These are phyloP conservation scores for Malassezia nana DNA, from an alignment of 1,284 basidiomycete species.

Conservation along the genomic window DNA sequence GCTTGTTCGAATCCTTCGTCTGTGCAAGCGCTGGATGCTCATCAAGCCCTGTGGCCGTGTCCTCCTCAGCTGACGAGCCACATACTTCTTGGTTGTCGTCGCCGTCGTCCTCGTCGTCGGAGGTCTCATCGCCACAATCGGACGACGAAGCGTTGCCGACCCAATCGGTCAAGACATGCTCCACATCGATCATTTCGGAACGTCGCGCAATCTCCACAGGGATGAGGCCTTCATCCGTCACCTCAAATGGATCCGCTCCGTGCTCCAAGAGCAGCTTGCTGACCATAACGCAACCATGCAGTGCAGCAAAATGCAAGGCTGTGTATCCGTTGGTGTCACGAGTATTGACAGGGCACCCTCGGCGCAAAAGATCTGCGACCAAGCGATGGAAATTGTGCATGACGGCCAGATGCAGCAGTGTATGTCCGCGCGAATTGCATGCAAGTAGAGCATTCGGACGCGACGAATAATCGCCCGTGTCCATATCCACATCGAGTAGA, in stretches of 20 bases:
- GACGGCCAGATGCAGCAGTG: slow-evolving; percentile 70
- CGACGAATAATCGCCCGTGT: not conserved
- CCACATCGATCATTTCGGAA: slow-evolving; percentile 53
- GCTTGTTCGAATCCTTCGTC: not conserved
- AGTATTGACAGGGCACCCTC: slow-evolving; percentile 67
- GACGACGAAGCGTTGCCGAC: not conserved
- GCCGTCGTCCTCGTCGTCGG: slow-evolving; percentile 8
- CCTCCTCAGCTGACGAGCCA: not conserved
- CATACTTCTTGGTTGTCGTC: too few species aligned
- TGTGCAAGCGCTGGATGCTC: slow-evolving; percentile 5
- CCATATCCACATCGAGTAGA: slow-evolving; percentile 55
- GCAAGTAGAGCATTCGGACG: slow-evolving; percentile 49
- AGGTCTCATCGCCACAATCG: slow-evolving; percentile 3
- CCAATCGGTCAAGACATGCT: slow-evolving; percentile 44
- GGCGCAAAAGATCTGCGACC: slow-evolving; percentile 62
- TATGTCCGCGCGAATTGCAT: slow-evolving; percentile 46
- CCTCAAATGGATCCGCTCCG: slow-evolving; percentile 68
- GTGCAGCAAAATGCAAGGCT: slow-evolving; percentile 73
- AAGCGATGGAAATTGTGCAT: slow-evolving; percentile 70
- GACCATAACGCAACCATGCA: slow-evolving; percentile 61
- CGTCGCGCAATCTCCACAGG: slow-evolving; percentile 64
- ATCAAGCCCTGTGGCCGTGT: slow-evolving; percentile 19
- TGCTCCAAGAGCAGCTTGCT: slow-evolving; percentile 62
- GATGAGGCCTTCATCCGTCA: slow-evolving; percentile 66
- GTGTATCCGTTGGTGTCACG: slow-evolving; percentile 85